Evolutionary conservation across 192 early-diverging fungal genomes (phyloP).

Genomic region (Rhizophlyctis rosea): DNA sequence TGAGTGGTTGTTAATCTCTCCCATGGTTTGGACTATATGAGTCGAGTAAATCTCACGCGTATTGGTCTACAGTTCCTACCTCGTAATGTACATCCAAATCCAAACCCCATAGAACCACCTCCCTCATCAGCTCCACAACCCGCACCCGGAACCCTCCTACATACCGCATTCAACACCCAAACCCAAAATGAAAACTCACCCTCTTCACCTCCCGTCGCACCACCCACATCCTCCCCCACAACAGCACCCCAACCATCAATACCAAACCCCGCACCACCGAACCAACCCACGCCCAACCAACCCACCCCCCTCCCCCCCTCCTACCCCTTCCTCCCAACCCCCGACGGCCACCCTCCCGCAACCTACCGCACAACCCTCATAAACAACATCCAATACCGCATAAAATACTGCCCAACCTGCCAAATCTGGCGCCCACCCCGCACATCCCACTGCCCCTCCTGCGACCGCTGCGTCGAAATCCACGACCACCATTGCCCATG

Average conservation of each 20-base stretch:
- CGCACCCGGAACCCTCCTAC: not conserved
- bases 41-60: not conserved
- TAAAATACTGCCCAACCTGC: slow-evolving; percentile 92
- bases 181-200: not conserved
- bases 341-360: slow-evolving; percentile 30
- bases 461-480: slow-evolving; percentile 85
- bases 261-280: not conserved
- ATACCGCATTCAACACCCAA: slow-evolving; percentile 3
- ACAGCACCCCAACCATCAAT: not conserved
- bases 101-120: slow-evolving; percentile 1
- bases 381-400: slow-evolving; percentile 10
- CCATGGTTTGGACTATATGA: not conserved
- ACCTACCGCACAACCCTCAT: slow-evolving; percentile 59
- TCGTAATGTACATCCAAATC: slow-evolving; percentile 4
- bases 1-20: slow-evolving; percentile 11
- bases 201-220: not conserved
- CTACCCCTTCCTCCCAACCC: slow-evolving; percentile 12
- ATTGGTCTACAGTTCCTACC: not conserved
- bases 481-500: slow-evolving; percentile 75
- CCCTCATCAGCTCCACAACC: not conserved
- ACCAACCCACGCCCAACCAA: not conserved
- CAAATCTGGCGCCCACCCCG: slow-evolving; percentile 84
- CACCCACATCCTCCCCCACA: not conserved
- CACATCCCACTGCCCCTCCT: slow-evolving; percentile 80
- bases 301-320: slow-evolving; percentile 18